Base-by-base conservation (phyloP, 2,329 filamentous ascomycete genomes). In the Plectosphaerella plurivora region DNA sequence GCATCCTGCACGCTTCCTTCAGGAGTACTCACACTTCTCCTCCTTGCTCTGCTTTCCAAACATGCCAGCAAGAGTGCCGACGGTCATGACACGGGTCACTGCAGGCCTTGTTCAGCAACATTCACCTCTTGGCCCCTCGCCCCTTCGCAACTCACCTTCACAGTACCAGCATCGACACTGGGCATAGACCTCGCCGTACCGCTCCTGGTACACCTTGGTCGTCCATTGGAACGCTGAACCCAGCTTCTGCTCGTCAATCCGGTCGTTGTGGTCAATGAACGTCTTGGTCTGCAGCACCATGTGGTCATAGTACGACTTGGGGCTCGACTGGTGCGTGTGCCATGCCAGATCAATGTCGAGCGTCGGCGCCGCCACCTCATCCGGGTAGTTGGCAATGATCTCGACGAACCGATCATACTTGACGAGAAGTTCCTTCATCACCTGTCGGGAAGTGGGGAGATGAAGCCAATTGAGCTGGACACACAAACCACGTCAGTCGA, bases 201-300 rank as follows among this genome's bases (percentile, higher is more conserved):
- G 64, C 39, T 79, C 79, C 60, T 86, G 79, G 68, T 90, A 91
- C 4, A 67, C 72, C 58, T 82, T 84, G 62, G 75, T 80, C 0
- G 88, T 91, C 80, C 83, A 88, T 63, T 83, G 81, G 61, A 91
- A 91, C 15, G 76, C 74, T 1, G 72, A 71, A 51, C 80, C 81
- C 9, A 94, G 77, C 47, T 75, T 77, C 12, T 72, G 73, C 61
- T 91, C 86, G 46, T 86, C 83, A 28, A 95, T 83, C 68, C 93
- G 93, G 73, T 95, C 90, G 66, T 94, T 87, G 62, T 95, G 90
- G 63, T 91, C 84, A 60, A 91, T 78, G 62, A 89, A 88, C 45
- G 75, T 78, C 3, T 52, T 52, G 3, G 75, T 78, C 36, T 66
- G 63, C 1, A 49, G 46, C 4, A 75, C 60, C 9, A 79, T 84